Evolutionary conservation across 2,329 filamentous ascomycete species (phyloP), one percentile per base, ranked within the genome.

Genomic region (Emergomyces orientalis): DNA sequence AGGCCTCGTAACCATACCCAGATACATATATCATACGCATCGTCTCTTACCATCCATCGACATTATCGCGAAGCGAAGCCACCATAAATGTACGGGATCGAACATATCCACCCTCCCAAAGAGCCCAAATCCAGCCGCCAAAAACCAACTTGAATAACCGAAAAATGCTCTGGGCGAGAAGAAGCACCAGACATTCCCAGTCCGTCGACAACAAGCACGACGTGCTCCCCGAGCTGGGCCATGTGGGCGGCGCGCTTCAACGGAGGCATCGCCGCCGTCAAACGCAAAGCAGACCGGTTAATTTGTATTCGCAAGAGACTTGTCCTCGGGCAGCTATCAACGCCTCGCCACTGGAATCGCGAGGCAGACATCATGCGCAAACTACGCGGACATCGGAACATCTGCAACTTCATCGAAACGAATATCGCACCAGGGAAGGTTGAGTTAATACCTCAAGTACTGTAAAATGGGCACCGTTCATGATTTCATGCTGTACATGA

Each of bases 401-500:
- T 68, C 51, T 37, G 64, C 25, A 61, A 59, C 13, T 58, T 67
- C 34, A 25, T 60, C 22, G 61, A 66, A 25, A 55, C 59, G 1
- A 62, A 47, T 37, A 59, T 64, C 32, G 57, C 54, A 19, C 37
- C 57, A 6, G 27, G 14, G 1, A 61, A 58, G 30, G 57, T 59
- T 2, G 65, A 67, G 49, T 32, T 68, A 14, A 68, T n/a, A 67
- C 51, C 54, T 69, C 43, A 63, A 67, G 39, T 69, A 63, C 45
- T 69, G 65, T 56, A 30, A 62, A 19, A 59, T 62, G 19, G 66
- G 67, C 13, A 63, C 66, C 47, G 51, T 69, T n/a, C 14, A 27
- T 5, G 37, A 65, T 22, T 62, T 69, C 51, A 51, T 25, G 2
- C 11, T 22, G 14, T 66, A 63, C 52, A 51, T 61, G 45, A 59